Evolutionary conservation across 2,329 filamentous ascomycete genomes (phyloP).

Genomic region (Plenodomus biglobosus): DNA sequence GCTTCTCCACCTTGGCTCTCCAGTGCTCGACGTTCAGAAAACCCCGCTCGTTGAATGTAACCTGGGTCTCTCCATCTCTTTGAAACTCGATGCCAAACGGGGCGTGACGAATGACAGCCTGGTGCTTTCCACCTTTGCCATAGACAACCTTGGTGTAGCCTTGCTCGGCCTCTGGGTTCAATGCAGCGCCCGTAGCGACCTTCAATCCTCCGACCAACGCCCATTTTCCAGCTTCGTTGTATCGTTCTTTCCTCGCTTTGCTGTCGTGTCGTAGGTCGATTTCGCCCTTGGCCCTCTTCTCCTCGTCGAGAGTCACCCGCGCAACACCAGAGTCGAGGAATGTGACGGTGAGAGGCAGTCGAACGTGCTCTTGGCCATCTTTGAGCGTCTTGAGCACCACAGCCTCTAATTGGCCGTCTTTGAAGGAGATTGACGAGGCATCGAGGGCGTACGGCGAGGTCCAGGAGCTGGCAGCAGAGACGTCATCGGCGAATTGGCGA

Average conservation of each 20-base stretch:
- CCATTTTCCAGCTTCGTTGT: constrained; percentile 88
- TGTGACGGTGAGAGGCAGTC: constrained; percentile 79
- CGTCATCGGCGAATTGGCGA: constrained; percentile 81
- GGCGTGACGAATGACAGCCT: constrained; percentile 78
- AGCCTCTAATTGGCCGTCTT: constrained; percentile 77
- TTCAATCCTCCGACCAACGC: constrained; percentile 79
- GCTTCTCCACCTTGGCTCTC: constrained; percentile 78
- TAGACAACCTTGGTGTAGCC: constrained; percentile 75
- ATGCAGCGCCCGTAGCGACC: constrained; percentile 69
- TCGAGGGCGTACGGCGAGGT: constrained; percentile 77
- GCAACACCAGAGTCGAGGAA: constrained; percentile 90
- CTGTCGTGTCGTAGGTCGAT: constrained; percentile 86
- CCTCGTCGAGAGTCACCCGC: constrained; percentile 86
- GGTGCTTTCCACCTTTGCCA: constrained; percentile 72
- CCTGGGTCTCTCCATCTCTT: constrained; percentile 75
- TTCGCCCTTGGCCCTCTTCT: constrained; percentile 83
- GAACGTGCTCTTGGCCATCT: constrained; percentile 66
- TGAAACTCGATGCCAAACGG: constrained; percentile 88
- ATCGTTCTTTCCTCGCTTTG: constrained; percentile 83
- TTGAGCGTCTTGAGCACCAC: constrained; percentile 78
- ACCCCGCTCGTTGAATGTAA: constrained; percentile 88
- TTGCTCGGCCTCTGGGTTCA: constrained; percentile 65
- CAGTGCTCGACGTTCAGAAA: constrained; percentile 94
- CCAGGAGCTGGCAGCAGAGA: constrained; percentile 68
- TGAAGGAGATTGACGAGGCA: constrained; percentile 70